These are phyloP conservation scores for Aspergillus flavus DNA, from an alignment of 2,329 filamentous ascomycete species.

Conservation along the genomic window DNA sequence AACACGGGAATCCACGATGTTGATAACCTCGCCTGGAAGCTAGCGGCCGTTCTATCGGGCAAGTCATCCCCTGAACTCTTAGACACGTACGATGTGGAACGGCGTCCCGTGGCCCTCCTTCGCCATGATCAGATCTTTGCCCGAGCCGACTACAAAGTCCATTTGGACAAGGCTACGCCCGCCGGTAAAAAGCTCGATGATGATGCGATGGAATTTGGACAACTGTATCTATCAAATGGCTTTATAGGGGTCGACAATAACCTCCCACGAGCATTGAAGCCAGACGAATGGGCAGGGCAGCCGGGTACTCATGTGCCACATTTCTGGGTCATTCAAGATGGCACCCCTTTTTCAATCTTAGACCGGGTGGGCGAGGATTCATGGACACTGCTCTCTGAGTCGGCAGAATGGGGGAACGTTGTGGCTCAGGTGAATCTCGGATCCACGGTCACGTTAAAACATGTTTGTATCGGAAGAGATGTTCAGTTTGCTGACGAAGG, in stretches of 20 bases:
- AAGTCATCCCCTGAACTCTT: conserved; percentile 29
- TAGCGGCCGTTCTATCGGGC: conserved; percentile 36
- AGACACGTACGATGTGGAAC: conserved; percentile 44
- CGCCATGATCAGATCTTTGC: conserved; percentile 30
- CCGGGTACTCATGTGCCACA: conserved; percentile 38
- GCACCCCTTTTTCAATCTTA: conserved; percentile 31
- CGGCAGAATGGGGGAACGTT: conserved; percentile 26
- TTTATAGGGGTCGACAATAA: conserved; percentile 15
- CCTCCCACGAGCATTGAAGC: conserved; percentile 17
- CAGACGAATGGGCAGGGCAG: conserved; percentile 28
- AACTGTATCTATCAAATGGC: conserved; percentile 28
- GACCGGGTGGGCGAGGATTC: conserved; percentile 32
- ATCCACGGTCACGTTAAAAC: conserved; percentile 9
- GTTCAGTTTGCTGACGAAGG: not conserved
- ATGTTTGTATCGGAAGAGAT: conserved; percentile 17
- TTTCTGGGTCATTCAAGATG: conserved; percentile 30
- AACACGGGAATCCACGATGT: conserved; percentile 45
- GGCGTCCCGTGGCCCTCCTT: conserved; percentile 35
- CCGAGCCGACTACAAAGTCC: conserved; percentile 25
- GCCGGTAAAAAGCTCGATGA: conserved; percentile 22
- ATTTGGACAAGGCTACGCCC: conserved; percentile 12
- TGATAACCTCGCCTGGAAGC: conserved; percentile 49
- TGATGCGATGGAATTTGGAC: conserved; percentile 32
- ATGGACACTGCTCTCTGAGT: not conserved
- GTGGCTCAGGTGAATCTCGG: conserved; percentile 23